Percentiles rank a stretch among this genome's conserved stretches.
These are phyloP conservation scores for Aspergillus baeticus DNA, from an alignment of 495 filamentous ascomycete genomes.

Conservation along the genomic window DNA sequence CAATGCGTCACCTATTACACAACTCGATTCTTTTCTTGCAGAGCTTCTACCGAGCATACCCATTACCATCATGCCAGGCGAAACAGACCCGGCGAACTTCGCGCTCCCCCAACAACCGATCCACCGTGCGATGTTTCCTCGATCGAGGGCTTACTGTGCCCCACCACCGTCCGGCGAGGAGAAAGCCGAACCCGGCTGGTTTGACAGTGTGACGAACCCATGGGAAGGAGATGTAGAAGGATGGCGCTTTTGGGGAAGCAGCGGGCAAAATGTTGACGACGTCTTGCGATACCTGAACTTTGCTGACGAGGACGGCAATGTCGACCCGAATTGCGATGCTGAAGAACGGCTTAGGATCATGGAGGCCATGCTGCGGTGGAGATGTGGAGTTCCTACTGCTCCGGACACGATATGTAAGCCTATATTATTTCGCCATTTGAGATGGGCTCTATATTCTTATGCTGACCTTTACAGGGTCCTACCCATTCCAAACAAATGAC, in stretches of 20 bases:
- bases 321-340: slow-evolving; percentile 31
- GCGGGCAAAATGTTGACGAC: slow-evolving; percentile 92
- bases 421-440: neutral
- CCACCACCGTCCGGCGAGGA: slow-evolving; percentile 47
- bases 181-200: slow-evolving; percentile 63
- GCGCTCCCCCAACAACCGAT: slow-evolving; percentile 80
- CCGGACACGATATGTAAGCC: slow-evolving; percentile 91
- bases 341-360: slow-evolving; percentile 79
- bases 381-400: slow-evolving; percentile 88
- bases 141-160: slow-evolving; percentile 61
- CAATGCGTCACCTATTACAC: slow-evolving; percentile 77
- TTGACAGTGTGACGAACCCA: slow-evolving; percentile 90
- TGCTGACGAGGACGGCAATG: slow-evolving; percentile 26
- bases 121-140: slow-evolving; percentile 79
- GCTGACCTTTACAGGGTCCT: slow-evolving; percentile 64
- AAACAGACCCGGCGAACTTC: slow-evolving; percentile 74
- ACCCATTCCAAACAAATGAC: slow-evolving; percentile 90
- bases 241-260: slow-evolving; percentile 77
- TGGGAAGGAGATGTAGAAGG: slow-evolving; percentile 88
- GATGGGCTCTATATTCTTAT: neutral
- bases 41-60: slow-evolving; percentile 78
- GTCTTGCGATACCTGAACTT: slow-evolving; percentile 79
- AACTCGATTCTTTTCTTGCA: slow-evolving; percentile 79
- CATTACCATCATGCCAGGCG: slow-evolving; percentile 75
- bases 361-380: slow-evolving; percentile 89